Percentiles rank a stretch among this genome's conserved stretches.
These are phyloP conservation scores for Talaromyces sp. DNA, from an alignment of 2,329 filamentous ascomycete genomes.

Conservation along the genomic window DNA sequence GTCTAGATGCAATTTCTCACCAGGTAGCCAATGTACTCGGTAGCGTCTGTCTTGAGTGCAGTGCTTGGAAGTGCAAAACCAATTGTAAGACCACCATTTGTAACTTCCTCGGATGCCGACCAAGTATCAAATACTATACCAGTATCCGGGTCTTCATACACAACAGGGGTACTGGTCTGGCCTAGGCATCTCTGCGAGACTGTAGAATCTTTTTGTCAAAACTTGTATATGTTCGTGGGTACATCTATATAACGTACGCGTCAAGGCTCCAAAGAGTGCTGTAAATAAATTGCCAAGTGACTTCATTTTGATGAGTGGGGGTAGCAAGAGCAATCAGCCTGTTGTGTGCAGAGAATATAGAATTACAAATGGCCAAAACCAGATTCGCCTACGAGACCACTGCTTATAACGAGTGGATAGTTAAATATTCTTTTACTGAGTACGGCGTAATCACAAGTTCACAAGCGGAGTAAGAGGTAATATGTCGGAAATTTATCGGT, in stretches of 20 bases:
- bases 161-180: constrained; percentile 11
- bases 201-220: background rate
- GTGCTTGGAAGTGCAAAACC: constrained; percentile 53
- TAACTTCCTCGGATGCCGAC: constrained; percentile 37
- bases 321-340: background rate
- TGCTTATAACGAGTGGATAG: too few relatives aligned
- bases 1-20: constrained; percentile 26
- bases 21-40: constrained; percentile 58
- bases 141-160: constrained; percentile 45
- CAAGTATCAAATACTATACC: constrained; percentile 54
- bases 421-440: too few relatives aligned
- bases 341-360: background rate
- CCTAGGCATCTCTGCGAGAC: constrained; percentile 11
- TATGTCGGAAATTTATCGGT: too few relatives aligned
- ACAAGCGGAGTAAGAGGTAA: too few relatives aligned
- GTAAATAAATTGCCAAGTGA: background rate
- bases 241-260: background rate
- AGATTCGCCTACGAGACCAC: too few relatives aligned
- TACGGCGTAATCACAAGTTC: too few relatives aligned
- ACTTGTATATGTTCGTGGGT: background rate
- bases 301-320: background rate
- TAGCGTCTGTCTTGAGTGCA: constrained; percentile 44
- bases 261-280: background rate
- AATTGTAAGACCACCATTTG: constrained; percentile 47
- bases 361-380: too few relatives aligned